Conservation (phyloP, 495 filamentous ascomycete species). For the Aspergillus olivimuriae region DNA sequence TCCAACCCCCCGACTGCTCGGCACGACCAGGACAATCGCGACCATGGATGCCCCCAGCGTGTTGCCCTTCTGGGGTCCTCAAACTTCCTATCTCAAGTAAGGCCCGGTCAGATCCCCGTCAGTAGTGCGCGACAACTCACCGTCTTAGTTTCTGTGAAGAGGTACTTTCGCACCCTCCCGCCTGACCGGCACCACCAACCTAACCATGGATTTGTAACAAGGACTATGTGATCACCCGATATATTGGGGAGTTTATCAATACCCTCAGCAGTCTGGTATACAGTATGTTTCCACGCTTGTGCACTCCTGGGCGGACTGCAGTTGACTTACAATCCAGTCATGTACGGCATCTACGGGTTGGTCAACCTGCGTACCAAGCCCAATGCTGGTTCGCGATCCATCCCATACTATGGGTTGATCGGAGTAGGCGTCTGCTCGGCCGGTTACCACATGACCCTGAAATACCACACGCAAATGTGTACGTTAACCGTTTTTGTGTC, state of each 20-base stretch:
- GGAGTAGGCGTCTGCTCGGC: constrained; percentile 49
- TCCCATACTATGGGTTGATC: constrained; percentile 48
- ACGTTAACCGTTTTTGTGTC: constrained; percentile 4
- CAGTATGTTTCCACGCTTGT: not conserved
- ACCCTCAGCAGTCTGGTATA: constrained; percentile 48
- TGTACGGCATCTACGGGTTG: constrained; percentile 35
- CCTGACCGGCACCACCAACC: not conserved
- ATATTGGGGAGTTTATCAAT: constrained; percentile 54
- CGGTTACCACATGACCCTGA: constrained; percentile 46
- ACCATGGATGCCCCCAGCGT: not conserved
- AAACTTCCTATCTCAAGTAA: constrained; percentile 10
- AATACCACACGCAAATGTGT: constrained; percentile 52
- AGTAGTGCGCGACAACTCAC: not conserved
- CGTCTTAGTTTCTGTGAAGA: constrained; percentile 13
- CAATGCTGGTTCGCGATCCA: constrained; percentile 11
- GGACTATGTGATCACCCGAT: constrained; percentile 48
- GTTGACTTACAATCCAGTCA: constrained; percentile 11
- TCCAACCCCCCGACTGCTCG: too few species aligned
- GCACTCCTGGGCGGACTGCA: not conserved
- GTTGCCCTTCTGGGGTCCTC: constrained; percentile 11
- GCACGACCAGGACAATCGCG: too few species aligned
- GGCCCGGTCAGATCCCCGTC: not conserved
- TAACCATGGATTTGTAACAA: constrained; percentile 11
- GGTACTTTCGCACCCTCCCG: constrained; percentile 1
- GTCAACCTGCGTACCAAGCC: constrained; percentile 15